phyloP scores from a whole-genome alignment of 495 filamentous ascomycete genomes.

The Mycothermus thermophilus region DNA sequence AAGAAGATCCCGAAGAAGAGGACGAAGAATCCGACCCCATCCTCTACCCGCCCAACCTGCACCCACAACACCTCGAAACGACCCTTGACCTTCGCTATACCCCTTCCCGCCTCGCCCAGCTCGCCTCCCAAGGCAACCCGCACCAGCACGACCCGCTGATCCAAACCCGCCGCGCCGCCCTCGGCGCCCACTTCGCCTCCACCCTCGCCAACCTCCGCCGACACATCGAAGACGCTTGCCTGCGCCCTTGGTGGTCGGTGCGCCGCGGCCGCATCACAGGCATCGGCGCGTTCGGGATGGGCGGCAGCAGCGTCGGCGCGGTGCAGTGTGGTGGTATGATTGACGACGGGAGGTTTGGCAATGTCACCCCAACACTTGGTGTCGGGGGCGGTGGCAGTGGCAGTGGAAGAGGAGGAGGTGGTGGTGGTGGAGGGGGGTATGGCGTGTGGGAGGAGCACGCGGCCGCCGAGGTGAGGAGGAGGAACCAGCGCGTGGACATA shows the following conservation, averaged over 20 bases:
- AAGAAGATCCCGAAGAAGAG: too few relatives aligned
- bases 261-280: too few relatives aligned
- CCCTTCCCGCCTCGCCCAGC: not conserved
- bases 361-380: too few relatives aligned
- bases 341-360: too few relatives aligned
- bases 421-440: too few relatives aligned
- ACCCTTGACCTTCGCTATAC: slow-evolving; percentile 17
- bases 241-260: slow-evolving; percentile 3
- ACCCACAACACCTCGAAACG: slow-evolving; percentile 17
- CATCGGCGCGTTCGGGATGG: too few relatives aligned
- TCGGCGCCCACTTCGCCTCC: slow-evolving; percentile 3
- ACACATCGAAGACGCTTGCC: slow-evolving; percentile 10
- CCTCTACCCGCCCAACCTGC: too few relatives aligned
- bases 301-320: too few relatives aligned
- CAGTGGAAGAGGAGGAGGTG: too few relatives aligned
- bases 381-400: too few relatives aligned
- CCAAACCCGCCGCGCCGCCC: not conserved
- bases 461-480: slow-evolving; percentile 7
- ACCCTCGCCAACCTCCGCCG: slow-evolving; percentile 4
- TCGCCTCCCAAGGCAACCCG: not conserved
- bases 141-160: slow-evolving; percentile 12
- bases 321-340: too few relatives aligned
- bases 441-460: slow-evolving; percentile 13
- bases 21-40: too few relatives aligned
- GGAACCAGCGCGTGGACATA: slow-evolving; percentile 1